Percentiles rank a stretch among this genome's conserved stretches.
phyloP scores from a whole-genome alignment of 805 yeast genomes.

The Metschnikowia koreensis region DNA sequence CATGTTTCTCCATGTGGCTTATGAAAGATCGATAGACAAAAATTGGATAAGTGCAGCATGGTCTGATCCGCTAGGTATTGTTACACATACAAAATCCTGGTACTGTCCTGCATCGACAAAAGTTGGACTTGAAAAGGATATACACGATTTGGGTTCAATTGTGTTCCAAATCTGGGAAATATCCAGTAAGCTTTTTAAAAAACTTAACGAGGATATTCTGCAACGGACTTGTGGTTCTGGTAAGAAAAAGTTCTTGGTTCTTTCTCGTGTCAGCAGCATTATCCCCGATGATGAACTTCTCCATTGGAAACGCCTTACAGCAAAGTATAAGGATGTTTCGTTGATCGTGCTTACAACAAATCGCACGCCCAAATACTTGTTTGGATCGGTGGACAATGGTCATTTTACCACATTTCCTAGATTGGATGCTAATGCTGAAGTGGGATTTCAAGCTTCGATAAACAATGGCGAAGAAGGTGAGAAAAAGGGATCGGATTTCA shows the following conservation, averaged over 20 bases:
- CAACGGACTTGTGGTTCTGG: conserved; percentile 34
- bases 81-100: conserved; percentile 66
- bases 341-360: conserved; percentile 70
- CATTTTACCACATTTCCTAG: conserved; percentile 14
- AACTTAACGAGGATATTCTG: conserved; percentile 32
- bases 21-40: conserved; percentile 75
- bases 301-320: conserved; percentile 73
- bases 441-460: neutral
- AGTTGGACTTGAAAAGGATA: conserved; percentile 11
- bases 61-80: conserved; percentile 79
- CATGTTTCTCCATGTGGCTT: conserved; percentile 78
- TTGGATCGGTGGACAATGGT: conserved; percentile 19
- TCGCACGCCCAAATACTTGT: conserved; percentile 49
- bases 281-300: conserved; percentile 79
- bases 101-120: conserved; percentile 28
- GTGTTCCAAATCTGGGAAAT: conserved; percentile 67
- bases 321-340: conserved; percentile 54
- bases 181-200: conserved; percentile 46
- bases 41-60: conserved; percentile 87
- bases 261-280: conserved; percentile 69
- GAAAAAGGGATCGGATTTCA: conserved; percentile 15
- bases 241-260: conserved; percentile 60
- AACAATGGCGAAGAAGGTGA: conserved; percentile 11
- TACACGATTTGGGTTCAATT: conserved; percentile 42
- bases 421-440: neutral